A percentile compares a stretch with the other conserved stretches of the same genome.
Conservation (phyloP, 305 asterid genomes). For the Rubia peregrina region DNA sequence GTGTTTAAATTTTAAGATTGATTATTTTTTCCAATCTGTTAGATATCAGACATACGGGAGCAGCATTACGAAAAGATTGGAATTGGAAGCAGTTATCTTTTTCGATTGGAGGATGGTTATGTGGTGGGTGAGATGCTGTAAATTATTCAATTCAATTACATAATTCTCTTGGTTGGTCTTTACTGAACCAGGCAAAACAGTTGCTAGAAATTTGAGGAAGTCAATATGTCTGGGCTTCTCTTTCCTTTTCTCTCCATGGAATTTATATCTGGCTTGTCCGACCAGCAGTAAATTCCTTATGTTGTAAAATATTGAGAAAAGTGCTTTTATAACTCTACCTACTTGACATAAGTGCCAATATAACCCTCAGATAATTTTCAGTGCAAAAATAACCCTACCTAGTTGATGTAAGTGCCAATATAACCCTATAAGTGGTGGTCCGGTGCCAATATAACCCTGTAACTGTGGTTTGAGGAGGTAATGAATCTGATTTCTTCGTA, state of each 20-base stretch:
- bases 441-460: too few species aligned
- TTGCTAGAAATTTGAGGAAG: neutral
- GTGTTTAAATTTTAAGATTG: neutral
- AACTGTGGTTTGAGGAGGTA: constrained; percentile 93
- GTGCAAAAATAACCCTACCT: too few species aligned
- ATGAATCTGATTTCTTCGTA: neutral
- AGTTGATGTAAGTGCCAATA: too few species aligned
- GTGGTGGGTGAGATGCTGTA: constrained; percentile 53
- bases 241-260: neutral
- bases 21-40: constrained; percentile 12
- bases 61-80: constrained; percentile 88
- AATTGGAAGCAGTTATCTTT: constrained; percentile 98
- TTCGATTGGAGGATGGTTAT: constrained; percentile 97
- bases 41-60: constrained; percentile 98
- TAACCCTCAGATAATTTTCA: too few species aligned
- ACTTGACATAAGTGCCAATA: too few species aligned
- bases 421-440: too few species aligned
- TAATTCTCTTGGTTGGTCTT: neutral
- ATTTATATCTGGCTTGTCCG: neutral
- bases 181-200: neutral
- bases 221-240: neutral
- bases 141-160: neutral
- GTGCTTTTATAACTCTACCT: too few species aligned
- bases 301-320: neutral
- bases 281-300: neutral